Evolutionary conservation across 306 rosid genomes (phyloP).

Genomic region (Castanea crenata): DNA sequence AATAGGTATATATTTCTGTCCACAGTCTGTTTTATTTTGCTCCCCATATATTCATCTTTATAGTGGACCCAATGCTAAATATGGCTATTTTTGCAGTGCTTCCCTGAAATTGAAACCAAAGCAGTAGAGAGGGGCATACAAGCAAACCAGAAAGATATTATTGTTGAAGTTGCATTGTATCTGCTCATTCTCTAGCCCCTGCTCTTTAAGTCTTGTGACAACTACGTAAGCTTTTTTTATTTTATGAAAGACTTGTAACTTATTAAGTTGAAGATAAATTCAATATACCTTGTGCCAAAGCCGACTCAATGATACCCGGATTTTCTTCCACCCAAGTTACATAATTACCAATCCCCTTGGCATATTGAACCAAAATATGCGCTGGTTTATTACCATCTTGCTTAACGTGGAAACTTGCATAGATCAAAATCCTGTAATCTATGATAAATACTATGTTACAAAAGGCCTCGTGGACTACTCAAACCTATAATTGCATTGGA

Average conservation of each 20-base stretch:
- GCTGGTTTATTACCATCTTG: too few relatives aligned
- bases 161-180: not conserved
- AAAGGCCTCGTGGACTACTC: too few relatives aligned
- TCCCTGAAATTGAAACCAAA: slow-evolving; percentile 60
- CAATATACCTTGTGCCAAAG: too few relatives aligned
- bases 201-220: slow-evolving; percentile 8
- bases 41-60: not conserved
- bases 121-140: slow-evolving; percentile 19
- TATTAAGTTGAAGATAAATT: too few relatives aligned
- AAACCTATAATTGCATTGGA: too few relatives aligned
- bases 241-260: not conserved
- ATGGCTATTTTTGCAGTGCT: slow-evolving; percentile 48
- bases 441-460: too few relatives aligned
- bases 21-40: not conserved
- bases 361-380: too few relatives aligned
- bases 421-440: too few relatives aligned
- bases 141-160: slow-evolving; percentile 10
- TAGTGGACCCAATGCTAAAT: slow-evolving; percentile 17
- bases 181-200: not conserved
- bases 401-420: too few relatives aligned
- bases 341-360: too few relatives aligned
- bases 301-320: too few relatives aligned
- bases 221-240: not conserved
- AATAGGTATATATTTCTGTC: slow-evolving; percentile 52
- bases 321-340: too few relatives aligned